Conservation (phyloP, 116 monocot species). For the Thalassia testudinum region DNA sequence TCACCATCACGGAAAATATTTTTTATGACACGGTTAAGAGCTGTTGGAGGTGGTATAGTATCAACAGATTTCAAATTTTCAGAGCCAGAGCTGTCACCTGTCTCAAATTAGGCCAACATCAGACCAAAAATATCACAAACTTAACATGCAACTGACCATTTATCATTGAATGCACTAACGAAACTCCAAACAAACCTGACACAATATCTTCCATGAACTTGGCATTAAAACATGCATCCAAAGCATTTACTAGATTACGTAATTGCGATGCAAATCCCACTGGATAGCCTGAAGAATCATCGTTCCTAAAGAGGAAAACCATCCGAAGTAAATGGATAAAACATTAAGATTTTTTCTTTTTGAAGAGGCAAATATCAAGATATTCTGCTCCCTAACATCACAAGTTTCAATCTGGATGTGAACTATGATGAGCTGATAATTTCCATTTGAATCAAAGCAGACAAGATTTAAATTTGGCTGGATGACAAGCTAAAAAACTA, state of each 20-base stretch:
- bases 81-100: conserved; percentile 68
- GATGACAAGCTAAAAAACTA: not conserved
- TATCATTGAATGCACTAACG: not conserved
- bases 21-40: conserved; percentile 68
- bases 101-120: conserved; percentile 31
- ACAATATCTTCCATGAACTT: conserved; percentile 82
- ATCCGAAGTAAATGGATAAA: too few relatives aligned
- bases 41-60: conserved; percentile 64
- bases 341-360: too few relatives aligned
- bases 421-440: too few relatives aligned
- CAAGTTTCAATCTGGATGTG: too few relatives aligned
- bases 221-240: conserved; percentile 49
- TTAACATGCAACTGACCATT: not conserved
- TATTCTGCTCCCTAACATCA: too few relatives aligned
- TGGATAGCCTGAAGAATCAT: conserved; percentile 39
- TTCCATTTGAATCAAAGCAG: too few relatives aligned
- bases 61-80: conserved; percentile 49
- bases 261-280: conserved; percentile 86
- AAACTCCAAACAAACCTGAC: conserved; percentile 41
- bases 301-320: conserved; percentile 26
- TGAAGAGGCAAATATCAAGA: too few relatives aligned
- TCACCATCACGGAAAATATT: conserved; percentile 79
- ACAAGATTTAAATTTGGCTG: too few relatives aligned
- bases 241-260: conserved; percentile 41
- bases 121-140: conserved; percentile 4